Base-by-base conservation (phyloP, 805 yeast species). In the Maudiozyma turicensis region DNA sequence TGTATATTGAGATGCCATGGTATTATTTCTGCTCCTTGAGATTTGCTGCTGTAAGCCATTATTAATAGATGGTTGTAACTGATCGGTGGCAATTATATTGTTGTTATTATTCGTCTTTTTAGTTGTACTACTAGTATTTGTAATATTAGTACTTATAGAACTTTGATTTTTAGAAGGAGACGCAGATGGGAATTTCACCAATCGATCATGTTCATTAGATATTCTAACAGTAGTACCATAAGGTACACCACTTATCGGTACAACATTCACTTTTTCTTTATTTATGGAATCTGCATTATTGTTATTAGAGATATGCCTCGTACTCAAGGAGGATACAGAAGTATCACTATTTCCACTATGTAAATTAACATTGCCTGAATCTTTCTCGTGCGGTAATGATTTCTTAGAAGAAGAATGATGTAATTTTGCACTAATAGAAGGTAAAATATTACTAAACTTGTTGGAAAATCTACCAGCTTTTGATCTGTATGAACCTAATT, bases 391-490 rank as follows among this genome's bases (percentile, higher is more conserved):
- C 58, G 46, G 42, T n/a, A 51, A 40, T 14, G 45, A 13, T 13
- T 48, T 44, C 47, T 46, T 50, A 3, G 43, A 40, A 8, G 40
- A 38, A 7, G 57, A 52, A 46, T 52, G 52, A 31, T 65, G 69
- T 30, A 66, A 49, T 48, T 61, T 66, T 4, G 70, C 69, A 52
- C 69, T 64, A 11, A 66, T 58, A 5, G 59, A 60, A n/a, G 70
- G 70, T 14, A 66, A 50, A 41, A 66, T 49, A 47, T 60, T 65
- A 42, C 65, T 61, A 46, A 66, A 52, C 7, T 66, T 65, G 43
- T 63, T 64, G 11, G 69, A 62, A 42, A 66, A 60, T 41, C 60
- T 63, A 6, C 66, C 66, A 4, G 66, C 63, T 40, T 62, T 58
- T n/a, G 64, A 56, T 43, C 69, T 56, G 42, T 65, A 65, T 3